These are phyloP conservation scores for Leccinum ochraceum DNA, from an alignment of 768 basidiomycete species.

Conservation along the genomic window DNA sequence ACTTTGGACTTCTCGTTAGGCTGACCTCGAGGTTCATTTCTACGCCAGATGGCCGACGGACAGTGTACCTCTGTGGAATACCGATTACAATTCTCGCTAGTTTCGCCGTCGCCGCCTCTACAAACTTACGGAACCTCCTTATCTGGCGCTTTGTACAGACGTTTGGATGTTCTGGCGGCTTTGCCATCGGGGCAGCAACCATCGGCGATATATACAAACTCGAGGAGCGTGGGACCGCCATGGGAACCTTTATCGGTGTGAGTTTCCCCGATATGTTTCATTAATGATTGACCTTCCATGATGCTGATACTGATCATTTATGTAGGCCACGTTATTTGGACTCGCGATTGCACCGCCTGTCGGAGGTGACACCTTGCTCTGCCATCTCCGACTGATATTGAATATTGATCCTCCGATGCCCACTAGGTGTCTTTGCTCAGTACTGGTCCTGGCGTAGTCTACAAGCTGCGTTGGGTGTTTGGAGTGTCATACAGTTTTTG, in stretches of 20 bases:
- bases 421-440: conserved; percentile 48
- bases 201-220: conserved; percentile 68
- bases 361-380: conserved; percentile 42
- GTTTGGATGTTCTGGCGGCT: conserved; percentile 57
- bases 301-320: neutral
- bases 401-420: neutral
- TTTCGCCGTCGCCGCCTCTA: conserved; percentile 55
- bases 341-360: conserved; percentile 60
- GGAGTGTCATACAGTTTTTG: conserved; percentile 41
- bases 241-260: conserved; percentile 61
- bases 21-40: conserved; percentile 1
- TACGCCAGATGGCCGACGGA: conserved; percentile 60
- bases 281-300: neutral
- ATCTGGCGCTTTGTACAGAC: conserved; percentile 67
- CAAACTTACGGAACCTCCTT: conserved; percentile 46
- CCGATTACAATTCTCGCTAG: conserved; percentile 62
- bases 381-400: neutral
- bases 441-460: conserved; percentile 69
- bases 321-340: conserved; percentile 51
- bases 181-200: conserved; percentile 58
- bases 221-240: conserved; percentile 60
- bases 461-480: conserved; percentile 47
- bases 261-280: conserved; percentile 6
- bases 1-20: neutral
- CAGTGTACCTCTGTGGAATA: conserved; percentile 57